A percentile compares a stretch with the other conserved stretches of the same genome.
Evolutionary conservation across 2,329 filamentous ascomycete genomes (phyloP).

Genomic region (Cladophialophora yegresii): DNA sequence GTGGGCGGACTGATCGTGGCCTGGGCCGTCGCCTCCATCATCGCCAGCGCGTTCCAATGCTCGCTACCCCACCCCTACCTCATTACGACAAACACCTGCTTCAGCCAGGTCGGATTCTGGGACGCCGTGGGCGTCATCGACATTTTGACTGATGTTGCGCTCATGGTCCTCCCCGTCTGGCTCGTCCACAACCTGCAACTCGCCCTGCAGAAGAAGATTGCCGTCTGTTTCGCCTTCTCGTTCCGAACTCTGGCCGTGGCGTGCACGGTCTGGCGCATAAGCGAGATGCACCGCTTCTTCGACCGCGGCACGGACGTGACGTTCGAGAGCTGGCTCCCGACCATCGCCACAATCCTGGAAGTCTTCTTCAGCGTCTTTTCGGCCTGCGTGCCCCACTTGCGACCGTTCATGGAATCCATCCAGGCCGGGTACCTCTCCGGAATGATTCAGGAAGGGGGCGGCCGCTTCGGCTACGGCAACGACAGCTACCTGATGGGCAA

Average conservation of each 20-base stretch:
- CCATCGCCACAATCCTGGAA: conserved; percentile 23
- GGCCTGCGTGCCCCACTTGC: conserved; percentile 24
- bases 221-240: conserved; percentile 30
- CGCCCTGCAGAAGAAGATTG: conserved; percentile 28
- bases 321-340: conserved; percentile 27
- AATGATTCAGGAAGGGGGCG: conserved; percentile 21
- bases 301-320: conserved; percentile 20
- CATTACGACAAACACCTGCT: conserved; percentile 29
- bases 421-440: conserved; percentile 27
- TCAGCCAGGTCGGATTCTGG: conserved; percentile 33
- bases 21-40: conserved; percentile 31
- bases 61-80: conserved; percentile 24
- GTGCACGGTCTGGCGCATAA: conserved; percentile 24
- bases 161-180: conserved; percentile 33
- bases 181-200: conserved; percentile 35
- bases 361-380: conserved; percentile 24
- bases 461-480: conserved; percentile 26
- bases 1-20: conserved; percentile 21
- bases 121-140: conserved; percentile 29
- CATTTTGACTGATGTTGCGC: conserved; percentile 33
- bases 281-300: conserved; percentile 17
- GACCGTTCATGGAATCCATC: conserved; percentile 29
- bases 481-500: conserved; percentile 30
- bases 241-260: conserved; percentile 18
- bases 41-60: conserved; percentile 36